Conservation (phyloP, 768 basidiomycete species). For the Calocybe cyanea region DNA sequence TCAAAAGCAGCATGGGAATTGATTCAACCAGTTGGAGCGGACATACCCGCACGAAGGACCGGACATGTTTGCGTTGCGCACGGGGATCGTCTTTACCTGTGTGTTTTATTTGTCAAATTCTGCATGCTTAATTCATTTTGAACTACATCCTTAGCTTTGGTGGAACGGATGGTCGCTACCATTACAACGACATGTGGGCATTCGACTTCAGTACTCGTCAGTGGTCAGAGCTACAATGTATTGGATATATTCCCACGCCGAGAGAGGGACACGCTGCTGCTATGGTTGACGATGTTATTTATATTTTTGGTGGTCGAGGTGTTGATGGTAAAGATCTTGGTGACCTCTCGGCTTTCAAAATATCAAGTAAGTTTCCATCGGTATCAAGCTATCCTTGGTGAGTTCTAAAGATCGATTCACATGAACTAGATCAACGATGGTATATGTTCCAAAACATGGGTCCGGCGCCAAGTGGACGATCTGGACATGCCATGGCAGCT, state of each 20-base stretch:
- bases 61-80: conserved; percentile 90
- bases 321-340: conserved; percentile 95
- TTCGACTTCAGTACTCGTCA: conserved; percentile 76
- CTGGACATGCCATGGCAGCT: conserved; percentile 98
- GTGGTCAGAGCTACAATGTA: conserved; percentile 94
- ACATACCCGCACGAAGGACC: conserved; percentile 77
- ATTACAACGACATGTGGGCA: conserved; percentile 98
- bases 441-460: conserved; percentile 99
- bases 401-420: conserved; percentile 5
- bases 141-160: conserved; percentile 63
- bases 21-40: conserved; percentile 56
- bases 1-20: conserved; percentile 83
- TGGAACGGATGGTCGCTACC: conserved; percentile 97
- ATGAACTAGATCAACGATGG: conserved; percentile 83
- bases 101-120: too few species aligned
- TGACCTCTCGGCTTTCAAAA: conserved; percentile 95
- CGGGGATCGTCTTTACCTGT: conserved; percentile 24
- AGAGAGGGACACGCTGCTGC: conserved; percentile 96
- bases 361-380: conserved; percentile 64
- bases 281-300: conserved; percentile 95
- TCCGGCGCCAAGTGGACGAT: conserved; percentile 85
- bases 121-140: conserved; percentile 12
- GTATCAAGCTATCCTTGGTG: conserved; percentile 1
- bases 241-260: conserved; percentile 94
- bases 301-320: conserved; percentile 95